Conservation (phyloP, 2,329 filamentous ascomycete genomes). For the Aspergillus neoniger region DNA sequence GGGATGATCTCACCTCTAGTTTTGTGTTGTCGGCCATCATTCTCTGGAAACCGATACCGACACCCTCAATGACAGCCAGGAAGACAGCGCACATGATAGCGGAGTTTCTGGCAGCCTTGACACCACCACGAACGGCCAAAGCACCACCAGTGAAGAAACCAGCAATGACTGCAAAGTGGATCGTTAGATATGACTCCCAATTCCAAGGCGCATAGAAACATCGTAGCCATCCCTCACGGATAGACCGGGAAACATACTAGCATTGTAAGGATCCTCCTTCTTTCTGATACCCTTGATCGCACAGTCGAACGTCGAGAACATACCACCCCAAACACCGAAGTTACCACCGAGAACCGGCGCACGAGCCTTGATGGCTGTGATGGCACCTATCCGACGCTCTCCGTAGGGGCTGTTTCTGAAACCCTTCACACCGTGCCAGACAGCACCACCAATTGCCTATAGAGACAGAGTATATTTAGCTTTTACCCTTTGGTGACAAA, state of each 20-base stretch:
- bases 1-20: constrained; percentile 63
- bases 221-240: not conserved
- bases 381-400: constrained; percentile 90
- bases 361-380: constrained; percentile 96
- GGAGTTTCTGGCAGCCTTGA: constrained; percentile 88
- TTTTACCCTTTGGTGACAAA: not conserved
- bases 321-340: constrained; percentile 95
- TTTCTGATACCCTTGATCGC: constrained; percentile 89
- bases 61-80: constrained; percentile 93
- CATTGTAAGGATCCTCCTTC: constrained; percentile 98
- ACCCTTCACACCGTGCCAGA: constrained; percentile 97
- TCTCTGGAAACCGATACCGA: constrained; percentile 91
- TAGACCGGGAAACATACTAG: constrained; percentile 56
- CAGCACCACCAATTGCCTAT: constrained; percentile 73
- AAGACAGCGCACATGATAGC: constrained; percentile 95
- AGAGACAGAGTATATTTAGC: constrained; percentile 27
- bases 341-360: constrained; percentile 96
- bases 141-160: constrained; percentile 96
- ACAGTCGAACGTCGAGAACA: constrained; percentile 96
- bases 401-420: constrained; percentile 88
- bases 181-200: constrained; percentile 1
- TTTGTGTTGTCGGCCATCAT: constrained; percentile 90
- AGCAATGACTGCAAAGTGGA: constrained; percentile 65
- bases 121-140: constrained; percentile 86
- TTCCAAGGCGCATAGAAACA: not conserved